Evolutionary conservation across 2,329 filamentous ascomycete species (phyloP).

Genomic region (Scleromitrula shiraiana): DNA sequence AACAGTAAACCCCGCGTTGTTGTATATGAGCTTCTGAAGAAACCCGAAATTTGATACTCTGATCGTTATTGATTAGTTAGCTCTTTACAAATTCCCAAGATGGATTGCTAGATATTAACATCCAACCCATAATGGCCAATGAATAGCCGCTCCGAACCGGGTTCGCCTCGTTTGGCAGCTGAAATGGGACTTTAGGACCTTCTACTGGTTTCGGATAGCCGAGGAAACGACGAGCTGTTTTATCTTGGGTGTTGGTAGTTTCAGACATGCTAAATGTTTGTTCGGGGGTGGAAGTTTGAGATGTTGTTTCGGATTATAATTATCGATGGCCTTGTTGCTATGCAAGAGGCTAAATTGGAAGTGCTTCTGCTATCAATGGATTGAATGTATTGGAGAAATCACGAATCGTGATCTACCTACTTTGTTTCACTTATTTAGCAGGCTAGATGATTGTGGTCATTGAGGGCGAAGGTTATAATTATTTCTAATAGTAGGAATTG

Average conservation of each 20-base stretch:
- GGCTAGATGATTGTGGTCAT: too few species aligned
- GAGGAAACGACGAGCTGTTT: neutral
- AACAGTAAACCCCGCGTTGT: conserved; percentile 51
- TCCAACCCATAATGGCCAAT: conserved; percentile 50
- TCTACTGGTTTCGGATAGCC: conserved; percentile 23
- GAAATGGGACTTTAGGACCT: conserved; percentile 32
- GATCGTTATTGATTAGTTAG: neutral
- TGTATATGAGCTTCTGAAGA: conserved; percentile 60
- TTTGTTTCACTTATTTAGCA: too few species aligned
- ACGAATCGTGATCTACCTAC: too few species aligned
- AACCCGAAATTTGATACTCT: conserved; percentile 52
- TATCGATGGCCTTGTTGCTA: too few species aligned
- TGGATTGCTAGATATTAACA: conserved; percentile 39
- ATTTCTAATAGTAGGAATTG: too few species aligned
- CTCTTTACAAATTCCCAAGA: neutral
- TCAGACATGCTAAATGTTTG: too few species aligned
- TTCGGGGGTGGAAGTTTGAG: too few species aligned
- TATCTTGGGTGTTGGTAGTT: neutral
- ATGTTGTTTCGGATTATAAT: too few species aligned
- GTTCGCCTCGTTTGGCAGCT: conserved; percentile 48
- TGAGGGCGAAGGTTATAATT: too few species aligned
- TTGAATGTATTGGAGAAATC: too few species aligned
- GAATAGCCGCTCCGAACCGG: conserved; percentile 60
- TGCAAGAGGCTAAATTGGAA: too few species aligned
- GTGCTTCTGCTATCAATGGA: too few species aligned